phyloP scores from a whole-genome alignment of 768 basidiomycete genomes.

The Russula brevipes region DNA sequence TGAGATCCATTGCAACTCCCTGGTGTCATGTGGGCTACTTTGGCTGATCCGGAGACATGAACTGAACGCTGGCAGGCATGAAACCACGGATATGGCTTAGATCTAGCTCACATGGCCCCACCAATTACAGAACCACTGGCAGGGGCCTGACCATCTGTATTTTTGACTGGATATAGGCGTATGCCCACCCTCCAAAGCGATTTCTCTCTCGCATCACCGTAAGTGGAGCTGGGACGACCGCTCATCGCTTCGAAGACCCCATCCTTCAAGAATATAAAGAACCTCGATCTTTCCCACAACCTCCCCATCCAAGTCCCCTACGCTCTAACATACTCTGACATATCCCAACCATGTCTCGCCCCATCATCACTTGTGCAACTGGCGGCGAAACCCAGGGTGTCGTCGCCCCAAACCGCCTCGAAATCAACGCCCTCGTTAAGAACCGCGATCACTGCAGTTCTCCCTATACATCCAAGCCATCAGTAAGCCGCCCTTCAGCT shows the following conservation, averaged over 20 bases:
- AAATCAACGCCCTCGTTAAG: constrained; percentile 31
- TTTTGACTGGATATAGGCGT: too few species aligned
- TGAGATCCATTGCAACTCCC: background rate
- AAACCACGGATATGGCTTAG: too few species aligned
- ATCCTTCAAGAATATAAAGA: background rate
- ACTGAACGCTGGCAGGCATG: too few species aligned
- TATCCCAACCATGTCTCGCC: constrained; percentile 16
- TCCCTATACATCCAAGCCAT: constrained; percentile 50
- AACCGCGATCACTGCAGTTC: constrained; percentile 37
- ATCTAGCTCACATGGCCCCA: too few species aligned
- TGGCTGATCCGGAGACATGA: background rate
- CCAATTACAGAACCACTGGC: too few species aligned
- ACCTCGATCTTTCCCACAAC: background rate
- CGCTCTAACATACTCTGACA: background rate
- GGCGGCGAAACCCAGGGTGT: constrained; percentile 16
- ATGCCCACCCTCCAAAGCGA: too few species aligned
- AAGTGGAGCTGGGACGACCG: too few species aligned
- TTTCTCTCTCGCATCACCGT: too few species aligned
- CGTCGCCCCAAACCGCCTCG: constrained; percentile 20
- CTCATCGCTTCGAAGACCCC: too few species aligned
- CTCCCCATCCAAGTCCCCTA: background rate
- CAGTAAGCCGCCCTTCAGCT: constrained; percentile 31
- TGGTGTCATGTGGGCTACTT: background rate
- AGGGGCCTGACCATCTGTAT: too few species aligned
- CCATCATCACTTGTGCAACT: constrained; percentile 13